Conservation (phyloP, 139 green algal genomes). For the Coccomyxa sp. region DNA sequence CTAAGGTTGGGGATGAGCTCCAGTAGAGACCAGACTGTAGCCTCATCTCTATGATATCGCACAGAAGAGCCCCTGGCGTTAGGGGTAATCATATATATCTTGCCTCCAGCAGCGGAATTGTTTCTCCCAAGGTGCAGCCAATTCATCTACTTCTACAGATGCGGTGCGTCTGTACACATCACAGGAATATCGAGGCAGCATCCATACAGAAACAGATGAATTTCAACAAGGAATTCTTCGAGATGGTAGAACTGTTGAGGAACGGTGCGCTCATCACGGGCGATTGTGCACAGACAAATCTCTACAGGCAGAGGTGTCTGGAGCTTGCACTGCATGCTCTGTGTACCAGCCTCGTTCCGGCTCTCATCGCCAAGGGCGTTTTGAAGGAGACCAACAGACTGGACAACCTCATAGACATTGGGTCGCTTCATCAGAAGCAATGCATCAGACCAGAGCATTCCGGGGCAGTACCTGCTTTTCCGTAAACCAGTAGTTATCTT, state of each 20-base stretch:
- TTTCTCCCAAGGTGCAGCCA: too few relatives aligned
- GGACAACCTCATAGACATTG: constrained; percentile 1
- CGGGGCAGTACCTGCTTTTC: background rate
- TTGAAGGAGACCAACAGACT: constrained; percentile 1
- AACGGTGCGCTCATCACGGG: background rate
- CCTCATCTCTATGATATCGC: too few relatives aligned
- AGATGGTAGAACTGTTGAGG: constrained; percentile 1
- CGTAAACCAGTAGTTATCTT: constrained; percentile 1
- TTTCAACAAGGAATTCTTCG: background rate
- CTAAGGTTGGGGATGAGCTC: too few relatives aligned
- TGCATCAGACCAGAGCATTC: background rate
- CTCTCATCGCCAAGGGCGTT: background rate
- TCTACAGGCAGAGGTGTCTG: background rate
- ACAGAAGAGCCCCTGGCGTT: too few relatives aligned
- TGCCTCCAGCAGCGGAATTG: too few relatives aligned
- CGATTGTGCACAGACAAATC: constrained; percentile 1
- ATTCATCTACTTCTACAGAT: too few relatives aligned
- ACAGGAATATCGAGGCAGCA: background rate
- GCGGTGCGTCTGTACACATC: background rate
- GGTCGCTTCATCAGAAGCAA: background rate
- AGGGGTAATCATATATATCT: too few relatives aligned
- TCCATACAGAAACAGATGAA: background rate
- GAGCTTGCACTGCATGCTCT: background rate
- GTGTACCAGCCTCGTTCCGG: background rate
- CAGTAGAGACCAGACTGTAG: too few relatives aligned